These are phyloP conservation scores for Trypanosoma rangeli DNA, from an alignment of 208 protist genomes.

Conservation along the genomic window DNA sequence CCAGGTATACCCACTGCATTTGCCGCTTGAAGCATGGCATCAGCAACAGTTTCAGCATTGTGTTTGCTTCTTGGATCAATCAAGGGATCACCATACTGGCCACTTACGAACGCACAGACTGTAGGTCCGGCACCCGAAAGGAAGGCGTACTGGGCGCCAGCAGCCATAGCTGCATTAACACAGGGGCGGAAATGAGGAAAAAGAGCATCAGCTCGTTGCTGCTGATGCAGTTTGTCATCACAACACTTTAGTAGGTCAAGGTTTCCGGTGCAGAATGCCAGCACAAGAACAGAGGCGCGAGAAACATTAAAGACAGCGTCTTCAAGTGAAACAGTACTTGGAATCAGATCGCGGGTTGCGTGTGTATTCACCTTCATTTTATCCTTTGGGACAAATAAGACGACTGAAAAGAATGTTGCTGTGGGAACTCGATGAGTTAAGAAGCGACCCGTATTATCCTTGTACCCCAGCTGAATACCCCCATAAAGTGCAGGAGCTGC, in stretches of 20 bases:
- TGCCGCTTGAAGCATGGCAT: conserved; percentile 78
- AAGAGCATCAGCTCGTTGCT: conserved; percentile 59
- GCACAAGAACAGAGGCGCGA: conserved; percentile 83
- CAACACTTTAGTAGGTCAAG: conserved; percentile 66
- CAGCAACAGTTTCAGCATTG: conserved; percentile 56
- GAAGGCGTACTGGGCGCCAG: conserved; percentile 78
- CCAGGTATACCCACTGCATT: conserved; percentile 52
- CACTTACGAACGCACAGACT: conserved; percentile 72
- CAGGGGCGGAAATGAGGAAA: conserved; percentile 83
- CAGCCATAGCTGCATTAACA: conserved; percentile 51
- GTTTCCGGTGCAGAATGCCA: conserved; percentile 70
- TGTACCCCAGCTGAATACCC: conserved; percentile 89
- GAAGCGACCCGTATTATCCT: conserved; percentile 25
- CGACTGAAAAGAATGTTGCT: conserved; percentile 67
- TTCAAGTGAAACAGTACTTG: conserved; percentile 49
- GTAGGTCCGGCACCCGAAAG: conserved; percentile 79
- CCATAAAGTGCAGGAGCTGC: conserved; percentile 93
- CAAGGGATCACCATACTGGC: conserved; percentile 59
- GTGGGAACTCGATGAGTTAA: conserved; percentile 83
- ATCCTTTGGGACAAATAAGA: conserved; percentile 89
- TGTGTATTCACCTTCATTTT: conserved; percentile 90
- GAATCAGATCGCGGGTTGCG: conserved; percentile 80
- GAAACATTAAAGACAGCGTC: conserved; percentile 94
- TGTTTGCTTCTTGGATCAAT: conserved; percentile 53
- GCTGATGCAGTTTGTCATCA: conserved; percentile 87